Evolutionary conservation across 225 moss, liverwort and hornwort species (phyloP).

Genomic region (Neckera pumila): DNA sequence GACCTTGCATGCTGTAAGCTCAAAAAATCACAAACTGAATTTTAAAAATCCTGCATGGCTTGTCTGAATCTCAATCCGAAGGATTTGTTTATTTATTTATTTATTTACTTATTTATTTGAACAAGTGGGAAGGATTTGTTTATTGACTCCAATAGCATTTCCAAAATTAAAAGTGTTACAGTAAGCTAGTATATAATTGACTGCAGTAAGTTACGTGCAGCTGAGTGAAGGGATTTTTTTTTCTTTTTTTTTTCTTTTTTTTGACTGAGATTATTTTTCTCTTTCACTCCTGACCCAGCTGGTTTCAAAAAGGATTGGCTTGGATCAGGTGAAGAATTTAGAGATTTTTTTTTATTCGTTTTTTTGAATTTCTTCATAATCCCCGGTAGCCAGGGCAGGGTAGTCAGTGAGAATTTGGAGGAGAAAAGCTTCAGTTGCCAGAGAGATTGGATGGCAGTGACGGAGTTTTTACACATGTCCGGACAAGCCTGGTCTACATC

Average conservation of each 20-base stretch:
- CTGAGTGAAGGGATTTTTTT: not conserved
- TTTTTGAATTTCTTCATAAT: too few species aligned
- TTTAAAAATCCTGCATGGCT: not conserved
- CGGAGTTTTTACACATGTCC: not conserved
- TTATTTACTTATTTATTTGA: too few species aligned
- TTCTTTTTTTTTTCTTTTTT: not conserved
- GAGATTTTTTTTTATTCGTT: accelerated
- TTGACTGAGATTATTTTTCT: not conserved
- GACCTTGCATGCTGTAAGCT: not conserved
- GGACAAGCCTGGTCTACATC: not conserved
- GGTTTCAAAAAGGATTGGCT: not conserved
- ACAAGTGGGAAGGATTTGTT: too few species aligned
- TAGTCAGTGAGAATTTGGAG: not conserved
- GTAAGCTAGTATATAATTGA: not conserved
- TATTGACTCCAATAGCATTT: not conserved
- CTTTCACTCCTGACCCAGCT: not conserved
- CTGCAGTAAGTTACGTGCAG: not conserved
- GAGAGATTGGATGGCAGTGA: not conserved
- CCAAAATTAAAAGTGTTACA: not conserved
- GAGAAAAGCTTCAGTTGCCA: not conserved
- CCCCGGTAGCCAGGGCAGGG: too few species aligned
- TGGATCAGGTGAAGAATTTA: too few species aligned
- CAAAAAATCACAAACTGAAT: not conserved
- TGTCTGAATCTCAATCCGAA: too few species aligned
- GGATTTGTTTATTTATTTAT: too few species aligned